These are phyloP conservation scores for Lactarius psammicola DNA, from an alignment of 768 basidiomycete genomes.

Conservation along the genomic window DNA sequence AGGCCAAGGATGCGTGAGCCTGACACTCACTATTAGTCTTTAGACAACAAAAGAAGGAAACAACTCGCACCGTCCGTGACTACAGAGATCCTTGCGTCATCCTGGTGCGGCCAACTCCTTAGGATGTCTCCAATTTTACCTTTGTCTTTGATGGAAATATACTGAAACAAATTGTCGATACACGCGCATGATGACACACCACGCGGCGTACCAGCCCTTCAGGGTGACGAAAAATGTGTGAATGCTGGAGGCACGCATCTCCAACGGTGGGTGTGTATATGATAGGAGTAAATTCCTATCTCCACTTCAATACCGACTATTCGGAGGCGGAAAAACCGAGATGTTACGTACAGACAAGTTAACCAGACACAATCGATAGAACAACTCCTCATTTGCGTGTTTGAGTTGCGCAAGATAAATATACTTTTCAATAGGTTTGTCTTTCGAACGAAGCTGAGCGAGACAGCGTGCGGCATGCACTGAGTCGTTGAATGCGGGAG, in stretches of 20 bases:
- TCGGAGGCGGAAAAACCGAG: constrained; percentile 13
- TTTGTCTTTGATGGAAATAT: constrained; percentile 79
- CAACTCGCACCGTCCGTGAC: constrained; percentile 76
- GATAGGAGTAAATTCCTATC: constrained; percentile 62
- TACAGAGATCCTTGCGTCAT: constrained; percentile 84
- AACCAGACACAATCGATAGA: constrained; percentile 72
- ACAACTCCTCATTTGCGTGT: constrained; percentile 66
- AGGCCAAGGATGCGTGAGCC: constrained; percentile 88
- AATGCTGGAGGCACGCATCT: constrained; percentile 84
- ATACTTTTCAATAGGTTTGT: constrained; percentile 76
- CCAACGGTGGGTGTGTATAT: constrained; percentile 94
- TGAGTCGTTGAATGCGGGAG: constrained; percentile 52
- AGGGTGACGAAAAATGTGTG: constrained; percentile 69
- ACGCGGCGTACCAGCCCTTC: constrained; percentile 58
- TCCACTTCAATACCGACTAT: background rate
- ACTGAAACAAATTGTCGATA: constrained; percentile 40
- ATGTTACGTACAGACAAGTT: constrained; percentile 58
- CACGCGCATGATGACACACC: background rate
- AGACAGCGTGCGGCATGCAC: constrained; percentile 61
- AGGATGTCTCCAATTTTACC: constrained; percentile 73
- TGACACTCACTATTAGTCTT: constrained; percentile 30
- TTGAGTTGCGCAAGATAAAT: constrained; percentile 79
- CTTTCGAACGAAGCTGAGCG: constrained; percentile 72
- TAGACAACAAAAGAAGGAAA: background rate
- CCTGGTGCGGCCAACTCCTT: constrained; percentile 65